phyloP scores from a whole-genome alignment of 306 rosid species.

The Styphnolobium japonicum region DNA sequence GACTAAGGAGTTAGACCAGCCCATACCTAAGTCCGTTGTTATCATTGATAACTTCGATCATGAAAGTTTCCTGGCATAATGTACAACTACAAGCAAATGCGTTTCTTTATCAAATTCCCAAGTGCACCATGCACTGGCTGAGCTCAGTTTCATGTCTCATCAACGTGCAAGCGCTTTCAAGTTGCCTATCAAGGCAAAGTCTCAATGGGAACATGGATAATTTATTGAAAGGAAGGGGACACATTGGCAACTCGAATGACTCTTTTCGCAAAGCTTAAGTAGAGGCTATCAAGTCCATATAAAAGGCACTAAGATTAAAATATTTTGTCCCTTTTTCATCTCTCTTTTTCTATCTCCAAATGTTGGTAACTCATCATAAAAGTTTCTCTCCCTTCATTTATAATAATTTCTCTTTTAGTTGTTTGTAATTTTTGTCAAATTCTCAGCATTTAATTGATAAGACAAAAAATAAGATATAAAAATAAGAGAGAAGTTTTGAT shows the following conservation, averaged over 20 bases:
- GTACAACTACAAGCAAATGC: not conserved
- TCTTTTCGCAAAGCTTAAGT: not conserved
- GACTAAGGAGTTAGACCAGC: not conserved
- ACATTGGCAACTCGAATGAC: constrained; percentile 1
- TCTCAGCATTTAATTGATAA: too few species aligned
- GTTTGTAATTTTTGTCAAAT: too few species aligned
- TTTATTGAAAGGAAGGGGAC: not conserved
- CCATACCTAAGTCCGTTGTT: not conserved
- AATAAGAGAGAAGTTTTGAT: too few species aligned
- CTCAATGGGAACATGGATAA: not conserved
- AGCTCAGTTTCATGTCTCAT: not conserved
- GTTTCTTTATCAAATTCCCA: not conserved
- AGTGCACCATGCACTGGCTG: not conserved
- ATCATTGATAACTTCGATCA: not conserved
- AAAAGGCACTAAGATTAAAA: too few species aligned
- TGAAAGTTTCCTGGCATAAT: not conserved
- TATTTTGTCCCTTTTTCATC: too few species aligned
- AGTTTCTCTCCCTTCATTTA: too few species aligned
- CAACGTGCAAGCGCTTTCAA: not conserved
- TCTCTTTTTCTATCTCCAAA: too few species aligned
- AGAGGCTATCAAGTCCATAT: not conserved
- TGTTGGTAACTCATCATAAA: too few species aligned
- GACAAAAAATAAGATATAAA: too few species aligned
- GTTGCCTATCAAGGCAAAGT: not conserved
- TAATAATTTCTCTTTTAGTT: too few species aligned